Evolutionary conservation across 2,329 filamentous ascomycete genomes (phyloP).

Genomic region (Samsoniella hepiali): DNA sequence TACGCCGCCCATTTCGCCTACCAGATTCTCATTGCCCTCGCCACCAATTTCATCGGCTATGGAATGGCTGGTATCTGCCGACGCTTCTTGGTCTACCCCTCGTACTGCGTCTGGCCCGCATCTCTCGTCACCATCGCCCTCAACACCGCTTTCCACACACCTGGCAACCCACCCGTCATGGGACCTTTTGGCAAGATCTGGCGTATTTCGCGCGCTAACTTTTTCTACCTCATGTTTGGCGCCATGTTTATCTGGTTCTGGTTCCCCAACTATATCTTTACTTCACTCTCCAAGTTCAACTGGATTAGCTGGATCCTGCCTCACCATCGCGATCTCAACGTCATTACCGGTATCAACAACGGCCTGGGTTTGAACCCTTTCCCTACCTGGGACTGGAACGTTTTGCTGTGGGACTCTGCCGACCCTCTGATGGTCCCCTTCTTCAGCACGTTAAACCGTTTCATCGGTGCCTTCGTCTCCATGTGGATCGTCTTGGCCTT

Average conservation of each 20-base stretch:
- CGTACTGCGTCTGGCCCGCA: slow-evolving; percentile 56
- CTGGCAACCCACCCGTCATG: slow-evolving; percentile 37
- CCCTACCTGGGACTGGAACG: slow-evolving; percentile 49
- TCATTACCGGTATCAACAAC: slow-evolving; percentile 43
- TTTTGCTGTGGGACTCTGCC: slow-evolving; percentile 41
- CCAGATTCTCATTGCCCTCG: slow-evolving; percentile 53
- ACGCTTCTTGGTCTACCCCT: slow-evolving; percentile 53
- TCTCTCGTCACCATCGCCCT: slow-evolving; percentile 54
- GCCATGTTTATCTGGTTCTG: slow-evolving; percentile 58
- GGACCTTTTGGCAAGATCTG: slow-evolving; percentile 44
- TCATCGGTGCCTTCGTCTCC: slow-evolving; percentile 54
- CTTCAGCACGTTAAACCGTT: slow-evolving; percentile 60
- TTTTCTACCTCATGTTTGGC: slow-evolving; percentile 48
- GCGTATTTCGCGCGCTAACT: slow-evolving; percentile 48
- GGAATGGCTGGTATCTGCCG: slow-evolving; percentile 54
- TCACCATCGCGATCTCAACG: slow-evolving; percentile 39
- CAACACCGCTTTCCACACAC: slow-evolving; percentile 51
- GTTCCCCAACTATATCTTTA: slow-evolving; percentile 55
- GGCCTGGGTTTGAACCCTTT: slow-evolving; percentile 45
- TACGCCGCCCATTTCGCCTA: slow-evolving; percentile 52
- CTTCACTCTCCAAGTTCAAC: slow-evolving; percentile 50
- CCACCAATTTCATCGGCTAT: slow-evolving; percentile 58
- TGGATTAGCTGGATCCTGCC: slow-evolving; percentile 58
- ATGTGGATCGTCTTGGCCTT: slow-evolving; percentile 54
- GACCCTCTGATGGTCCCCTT: slow-evolving; percentile 50